Percentiles rank a stretch among this genome's conserved stretches.
phyloP scores from a whole-genome alignment of 148 eudicot species.

The Beta vulgaris region DNA sequence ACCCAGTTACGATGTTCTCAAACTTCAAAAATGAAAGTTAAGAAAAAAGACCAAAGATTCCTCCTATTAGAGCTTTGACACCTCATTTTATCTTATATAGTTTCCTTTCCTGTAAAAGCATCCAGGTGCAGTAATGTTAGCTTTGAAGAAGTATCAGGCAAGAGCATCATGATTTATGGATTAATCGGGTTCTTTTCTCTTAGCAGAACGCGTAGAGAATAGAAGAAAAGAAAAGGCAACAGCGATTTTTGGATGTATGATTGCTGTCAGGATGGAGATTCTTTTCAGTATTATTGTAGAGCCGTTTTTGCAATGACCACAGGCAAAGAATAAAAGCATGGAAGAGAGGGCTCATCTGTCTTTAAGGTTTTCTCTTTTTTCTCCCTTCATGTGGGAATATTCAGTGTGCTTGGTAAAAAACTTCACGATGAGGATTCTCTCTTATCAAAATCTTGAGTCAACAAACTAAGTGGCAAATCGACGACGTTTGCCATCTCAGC shows the following conservation, averaged over 20 bases:
- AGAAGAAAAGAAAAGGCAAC: conserved; percentile 26
- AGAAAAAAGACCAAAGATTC: not conserved
- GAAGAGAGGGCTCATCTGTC: conserved; percentile 23
- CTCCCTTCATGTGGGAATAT: conserved; percentile 32
- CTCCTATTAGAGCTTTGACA: not conserved
- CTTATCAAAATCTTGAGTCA: conserved; percentile 48
- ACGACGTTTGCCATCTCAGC: conserved; percentile 33
- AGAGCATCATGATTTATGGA: not conserved
- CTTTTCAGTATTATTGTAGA: conserved; percentile 45
- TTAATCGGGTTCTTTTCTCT: not conserved
- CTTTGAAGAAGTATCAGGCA: not conserved
- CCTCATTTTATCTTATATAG: not conserved
- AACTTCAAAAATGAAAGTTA: not conserved
- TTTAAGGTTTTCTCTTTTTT: conserved; percentile 27
- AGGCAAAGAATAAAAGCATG: conserved; percentile 24
- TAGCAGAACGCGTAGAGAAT: not conserved
- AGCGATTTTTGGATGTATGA: conserved; percentile 24
- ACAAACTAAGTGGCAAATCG: conserved; percentile 25
- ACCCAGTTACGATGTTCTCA: not conserved
- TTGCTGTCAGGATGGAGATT: conserved; percentile 44
- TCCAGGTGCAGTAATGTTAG: conserved; percentile 15
- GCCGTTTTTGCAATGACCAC: conserved; percentile 26
- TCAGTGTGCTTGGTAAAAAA: conserved; percentile 28
- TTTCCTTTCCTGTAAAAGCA: conserved; percentile 11
- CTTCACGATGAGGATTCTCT: conserved; percentile 44